phyloP scores from a whole-genome alignment of 176 grass and related monocot genomes.

The Zoysia pacifica region DNA sequence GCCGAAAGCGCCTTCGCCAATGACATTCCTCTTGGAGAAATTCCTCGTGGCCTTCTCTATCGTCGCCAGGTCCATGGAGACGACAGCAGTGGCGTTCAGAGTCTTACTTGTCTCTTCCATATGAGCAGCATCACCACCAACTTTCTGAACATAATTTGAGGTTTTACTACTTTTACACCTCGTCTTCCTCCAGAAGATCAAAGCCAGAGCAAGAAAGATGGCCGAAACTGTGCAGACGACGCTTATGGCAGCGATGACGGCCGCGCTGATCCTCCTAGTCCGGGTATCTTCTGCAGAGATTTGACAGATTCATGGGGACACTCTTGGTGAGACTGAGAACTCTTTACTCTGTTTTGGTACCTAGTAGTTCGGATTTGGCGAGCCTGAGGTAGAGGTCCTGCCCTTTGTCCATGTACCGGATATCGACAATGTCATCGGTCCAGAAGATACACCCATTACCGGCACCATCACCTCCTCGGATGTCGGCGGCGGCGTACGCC shows the following conservation, averaged over 20 bases:
- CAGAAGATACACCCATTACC: constrained; percentile 31
- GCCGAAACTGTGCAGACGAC: no score
- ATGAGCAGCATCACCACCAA: no score
- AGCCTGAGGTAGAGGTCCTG: constrained; percentile 32
- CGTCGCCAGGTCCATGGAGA: not conserved
- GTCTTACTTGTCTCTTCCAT: not conserved
- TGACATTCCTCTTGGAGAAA: not conserved
- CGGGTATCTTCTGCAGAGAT: not conserved
- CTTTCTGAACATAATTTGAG: no score
- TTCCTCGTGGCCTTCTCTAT: not conserved
- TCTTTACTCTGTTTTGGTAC: no score
- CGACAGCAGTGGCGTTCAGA: not conserved
- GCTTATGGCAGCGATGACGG: not conserved
- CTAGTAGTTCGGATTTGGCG: not conserved
- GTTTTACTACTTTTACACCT: no score
- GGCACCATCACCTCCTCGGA: constrained; percentile 1
- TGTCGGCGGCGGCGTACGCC: constrained; percentile 36
- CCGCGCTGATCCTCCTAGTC: not conserved
- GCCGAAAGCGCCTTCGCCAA: not conserved
- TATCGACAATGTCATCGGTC: not conserved
- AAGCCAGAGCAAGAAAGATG: not conserved
- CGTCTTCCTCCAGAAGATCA: not conserved
- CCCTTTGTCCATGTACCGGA: constrained; percentile 18
- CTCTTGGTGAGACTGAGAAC: no score
- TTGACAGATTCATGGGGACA: no score